phyloP scores from a whole-genome alignment of 176 grass and related monocot species.

The Hordeum vulgare region MorexV3_pseudomolecules_assembly NC_058522.1:427653-428152 shows the following conservation, averaged over 20 bases:
- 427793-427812: not conserved
- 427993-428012: not conserved
- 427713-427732: not conserved
- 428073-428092: no score
- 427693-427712: not conserved
- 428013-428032: not conserved
- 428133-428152: no score
- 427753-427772: not conserved
- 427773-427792: not conserved
- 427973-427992: conserved; percentile 14
- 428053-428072: no score
- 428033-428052: not conserved
- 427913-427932: conserved; percentile 26
- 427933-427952: conserved; percentile 20
- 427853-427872: not conserved
- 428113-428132: no score
- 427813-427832: not conserved
- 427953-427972: conserved; percentile 7
- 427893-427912: not conserved
- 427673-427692: not conserved
- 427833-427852: not conserved
- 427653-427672: not conserved
- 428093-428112: no score
- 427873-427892: not conserved
- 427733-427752: not conserved